A percentile compares a stretch with the other conserved stretches of the same genome.
These are phyloP conservation scores for Trametes punicea DNA, from an alignment of 768 basidiomycete species.

Conservation along the genomic window DNA sequence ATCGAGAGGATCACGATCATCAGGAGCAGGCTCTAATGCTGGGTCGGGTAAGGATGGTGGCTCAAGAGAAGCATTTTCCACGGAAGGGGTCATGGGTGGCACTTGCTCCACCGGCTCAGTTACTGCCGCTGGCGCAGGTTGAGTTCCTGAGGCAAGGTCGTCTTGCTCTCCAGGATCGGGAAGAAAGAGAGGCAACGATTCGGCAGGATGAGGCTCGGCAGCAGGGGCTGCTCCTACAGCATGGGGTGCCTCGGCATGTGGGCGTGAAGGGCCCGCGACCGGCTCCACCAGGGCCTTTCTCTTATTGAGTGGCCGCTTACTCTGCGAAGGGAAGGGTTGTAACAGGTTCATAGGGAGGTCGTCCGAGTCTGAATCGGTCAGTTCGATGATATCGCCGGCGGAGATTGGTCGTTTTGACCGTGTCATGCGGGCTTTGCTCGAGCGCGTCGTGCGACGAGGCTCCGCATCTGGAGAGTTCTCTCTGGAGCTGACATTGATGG, in stretches of 20 bases:
- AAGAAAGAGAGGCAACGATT: background rate
- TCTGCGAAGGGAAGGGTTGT: background rate
- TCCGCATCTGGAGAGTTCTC: background rate
- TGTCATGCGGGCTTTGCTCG: background rate
- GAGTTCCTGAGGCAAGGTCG: background rate
- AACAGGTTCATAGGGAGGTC: background rate
- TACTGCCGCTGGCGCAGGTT: background rate
- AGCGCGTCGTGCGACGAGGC: background rate
- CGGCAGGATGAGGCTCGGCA: background rate
- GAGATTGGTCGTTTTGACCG: background rate
- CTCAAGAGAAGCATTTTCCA: no score
- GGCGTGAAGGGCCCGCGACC: slow-evolving; percentile 13
- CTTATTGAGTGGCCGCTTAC: background rate
- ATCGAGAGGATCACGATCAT: slow-evolving; percentile 3
- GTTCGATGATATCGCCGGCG: slow-evolving; percentile 41
- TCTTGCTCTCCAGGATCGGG: slow-evolving; percentile 1
- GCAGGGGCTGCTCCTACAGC: background rate
- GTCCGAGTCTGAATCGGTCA: slow-evolving; percentile 50
- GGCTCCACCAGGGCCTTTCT: slow-evolving; percentile 5
- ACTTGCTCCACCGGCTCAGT: background rate
- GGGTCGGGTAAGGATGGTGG: background rate
- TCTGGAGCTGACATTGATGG: slow-evolving; percentile 9
- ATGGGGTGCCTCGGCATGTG: background rate
- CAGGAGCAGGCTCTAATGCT: background rate
- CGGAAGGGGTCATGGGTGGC: background rate